A percentile compares a stretch with the other conserved stretches of the same genome.
Conservation (phyloP, 306 rosid species). For the Echinosophora koreensis region DNA sequence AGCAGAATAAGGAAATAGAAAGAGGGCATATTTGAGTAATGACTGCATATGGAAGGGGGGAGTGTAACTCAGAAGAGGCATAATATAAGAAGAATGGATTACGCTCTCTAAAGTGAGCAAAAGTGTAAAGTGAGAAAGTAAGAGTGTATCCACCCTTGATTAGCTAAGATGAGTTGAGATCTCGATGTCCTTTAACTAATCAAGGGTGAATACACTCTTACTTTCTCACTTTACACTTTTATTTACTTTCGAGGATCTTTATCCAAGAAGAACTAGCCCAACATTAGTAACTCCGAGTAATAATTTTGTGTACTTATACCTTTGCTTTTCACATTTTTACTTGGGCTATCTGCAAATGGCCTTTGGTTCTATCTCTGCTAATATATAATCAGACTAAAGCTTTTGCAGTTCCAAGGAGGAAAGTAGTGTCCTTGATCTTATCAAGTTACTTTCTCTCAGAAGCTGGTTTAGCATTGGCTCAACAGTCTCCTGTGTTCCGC, state of each 20-base stretch:
- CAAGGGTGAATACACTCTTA: too few species aligned
- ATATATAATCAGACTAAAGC: slow-evolving; percentile 88
- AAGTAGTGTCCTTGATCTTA: slow-evolving; percentile 77
- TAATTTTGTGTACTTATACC: neutral
- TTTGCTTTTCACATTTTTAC: neutral
- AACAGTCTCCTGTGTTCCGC: slow-evolving; percentile 57
- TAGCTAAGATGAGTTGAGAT: too few species aligned
- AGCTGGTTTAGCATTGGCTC: slow-evolving; percentile 58
- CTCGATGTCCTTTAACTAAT: too few species aligned
- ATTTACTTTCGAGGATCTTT: too few species aligned
- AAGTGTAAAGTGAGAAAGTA: too few species aligned
- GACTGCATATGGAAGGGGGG: neutral
- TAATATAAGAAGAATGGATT: too few species aligned
- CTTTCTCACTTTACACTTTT: too few species aligned
- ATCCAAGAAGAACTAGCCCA: neutral
- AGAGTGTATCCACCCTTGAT: too few species aligned
- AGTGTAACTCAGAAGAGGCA: neutral
- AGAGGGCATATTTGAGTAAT: neutral
- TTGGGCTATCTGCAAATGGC: slow-evolving; percentile 27
- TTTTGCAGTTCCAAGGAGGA: slow-evolving; percentile 91
- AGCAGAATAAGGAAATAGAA: neutral
- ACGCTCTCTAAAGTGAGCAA: too few species aligned
- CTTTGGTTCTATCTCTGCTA: slow-evolving; percentile 54
- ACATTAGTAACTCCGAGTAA: neutral
- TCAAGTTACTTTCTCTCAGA: slow-evolving; percentile 67